A percentile compares a stretch with the other conserved stretches of the same genome.
phyloP scores from a whole-genome alignment of 257 asterid genomes.

The Scutellaria baicalensis region DNA sequence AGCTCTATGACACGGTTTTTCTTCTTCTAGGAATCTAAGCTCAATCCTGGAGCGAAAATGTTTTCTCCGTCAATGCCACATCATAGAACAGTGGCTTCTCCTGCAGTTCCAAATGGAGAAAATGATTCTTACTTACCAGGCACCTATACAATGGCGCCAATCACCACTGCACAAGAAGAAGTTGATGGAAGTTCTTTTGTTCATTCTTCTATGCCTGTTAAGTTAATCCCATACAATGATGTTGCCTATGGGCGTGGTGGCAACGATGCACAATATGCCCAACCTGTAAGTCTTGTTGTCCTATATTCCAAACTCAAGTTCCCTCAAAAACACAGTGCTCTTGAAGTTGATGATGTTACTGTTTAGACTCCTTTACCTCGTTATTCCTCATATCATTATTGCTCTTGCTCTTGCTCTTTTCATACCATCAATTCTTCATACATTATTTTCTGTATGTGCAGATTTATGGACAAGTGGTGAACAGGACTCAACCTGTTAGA shows the following conservation, averaged over 20 bases:
- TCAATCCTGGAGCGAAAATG: slow-evolving; percentile 80
- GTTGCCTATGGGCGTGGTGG: slow-evolving; percentile 38
- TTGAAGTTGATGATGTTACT: neutral
- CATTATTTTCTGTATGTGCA: slow-evolving; percentile 17
- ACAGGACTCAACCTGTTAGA: slow-evolving; percentile 51
- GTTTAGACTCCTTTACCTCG: too few relatives aligned
- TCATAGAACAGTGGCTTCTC: slow-evolving; percentile 45
- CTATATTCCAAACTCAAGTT: slow-evolving; percentile 11
- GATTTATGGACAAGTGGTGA: slow-evolving; percentile 53
- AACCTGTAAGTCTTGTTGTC: slow-evolving; percentile 42
- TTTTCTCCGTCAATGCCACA: slow-evolving; percentile 60
- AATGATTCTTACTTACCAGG: slow-evolving; percentile 36
- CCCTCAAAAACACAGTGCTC: neutral
- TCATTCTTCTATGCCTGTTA: slow-evolving; percentile 47
- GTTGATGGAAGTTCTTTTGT: slow-evolving; percentile 34
- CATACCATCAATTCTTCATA: neutral
- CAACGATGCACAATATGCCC: slow-evolving; percentile 37
- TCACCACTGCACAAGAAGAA: slow-evolving; percentile 44
- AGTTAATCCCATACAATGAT: slow-evolving; percentile 41
- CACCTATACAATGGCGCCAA: slow-evolving; percentile 30
- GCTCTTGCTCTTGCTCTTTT: too few relatives aligned
- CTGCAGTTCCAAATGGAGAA: slow-evolving; percentile 36
- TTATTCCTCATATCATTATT: too few relatives aligned
- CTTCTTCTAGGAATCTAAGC: slow-evolving; percentile 63
- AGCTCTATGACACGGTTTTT: slow-evolving; percentile 9